Evolutionary conservation across 768 basidiomycete species (phyloP).

Genomic region (Trametes punicea): DNA sequence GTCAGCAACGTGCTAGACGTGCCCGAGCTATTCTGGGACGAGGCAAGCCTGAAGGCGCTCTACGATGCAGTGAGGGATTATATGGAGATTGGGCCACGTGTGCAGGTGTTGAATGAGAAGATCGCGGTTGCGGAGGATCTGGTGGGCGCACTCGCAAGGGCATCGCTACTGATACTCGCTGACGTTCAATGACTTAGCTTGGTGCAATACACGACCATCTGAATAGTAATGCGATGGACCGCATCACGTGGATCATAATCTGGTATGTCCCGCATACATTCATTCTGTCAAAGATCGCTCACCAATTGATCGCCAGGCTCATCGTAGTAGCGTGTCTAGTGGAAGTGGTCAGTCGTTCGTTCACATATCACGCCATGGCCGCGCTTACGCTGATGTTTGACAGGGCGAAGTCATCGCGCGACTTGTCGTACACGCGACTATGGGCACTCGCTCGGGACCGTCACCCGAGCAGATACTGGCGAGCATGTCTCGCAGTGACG

Average conservation of each 20-base stretch:
- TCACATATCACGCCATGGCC: not conserved
- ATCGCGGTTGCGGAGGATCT: constrained; percentile 85
- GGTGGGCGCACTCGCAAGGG: constrained; percentile 43
- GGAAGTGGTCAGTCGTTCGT: constrained; percentile 56
- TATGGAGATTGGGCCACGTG: constrained; percentile 85
- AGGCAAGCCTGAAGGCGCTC: constrained; percentile 82
- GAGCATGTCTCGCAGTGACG: constrained; percentile 19
- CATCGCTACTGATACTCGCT: not conserved
- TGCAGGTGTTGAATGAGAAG: constrained; percentile 85
- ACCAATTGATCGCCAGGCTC: constrained; percentile 48
- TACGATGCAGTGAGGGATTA: constrained; percentile 95
- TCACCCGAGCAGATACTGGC: constrained; percentile 9
- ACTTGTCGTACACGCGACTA: constrained; percentile 62
- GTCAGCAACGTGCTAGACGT: constrained; percentile 92
- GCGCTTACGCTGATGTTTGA: no score
- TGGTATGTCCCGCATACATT: constrained; percentile 45
- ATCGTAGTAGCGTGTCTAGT: constrained; percentile 90
- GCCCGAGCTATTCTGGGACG: constrained; percentile 93
- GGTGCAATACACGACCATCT: constrained; percentile 92
- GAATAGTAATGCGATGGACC: constrained; percentile 85
- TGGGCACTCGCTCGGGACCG: constrained; percentile 19
- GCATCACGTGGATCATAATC: constrained; percentile 82
- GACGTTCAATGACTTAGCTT: constrained; percentile 42
- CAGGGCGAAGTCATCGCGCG: constrained; percentile 85
- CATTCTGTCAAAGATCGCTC: constrained; percentile 35